phyloP scores from a whole-genome alignment of 2,329 filamentous ascomycete species.

The Colletotrichum sp. region DNA sequence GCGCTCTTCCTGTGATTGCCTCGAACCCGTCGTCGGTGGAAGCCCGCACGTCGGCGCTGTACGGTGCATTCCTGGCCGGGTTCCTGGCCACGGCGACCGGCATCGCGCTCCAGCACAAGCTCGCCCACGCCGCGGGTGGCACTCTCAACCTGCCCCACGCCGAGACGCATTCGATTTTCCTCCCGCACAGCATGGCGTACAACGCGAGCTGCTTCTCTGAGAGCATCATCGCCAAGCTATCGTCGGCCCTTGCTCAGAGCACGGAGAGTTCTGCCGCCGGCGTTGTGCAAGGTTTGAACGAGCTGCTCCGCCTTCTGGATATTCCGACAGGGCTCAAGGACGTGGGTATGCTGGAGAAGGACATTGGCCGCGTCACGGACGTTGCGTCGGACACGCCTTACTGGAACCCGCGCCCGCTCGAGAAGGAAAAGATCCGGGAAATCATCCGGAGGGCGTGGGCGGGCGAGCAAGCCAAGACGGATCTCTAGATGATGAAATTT shows the following conservation, averaged over 20 bases:
- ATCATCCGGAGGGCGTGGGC: slow-evolving; percentile 62
- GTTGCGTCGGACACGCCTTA: slow-evolving; percentile 62
- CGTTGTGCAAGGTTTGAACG: slow-evolving; percentile 15
- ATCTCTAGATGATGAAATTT: slow-evolving; percentile 41
- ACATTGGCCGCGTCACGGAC: slow-evolving; percentile 60
- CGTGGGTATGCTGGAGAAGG: slow-evolving; percentile 62
- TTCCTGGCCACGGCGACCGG: slow-evolving; percentile 6
- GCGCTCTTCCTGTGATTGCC: slow-evolving; percentile 56
- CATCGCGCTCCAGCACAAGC: slow-evolving; percentile 20
- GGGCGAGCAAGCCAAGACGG: slow-evolving; percentile 57
- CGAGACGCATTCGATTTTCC: slow-evolving; percentile 18
- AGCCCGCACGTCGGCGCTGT: slow-evolving; percentile 41
- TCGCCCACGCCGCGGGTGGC: slow-evolving; percentile 15
- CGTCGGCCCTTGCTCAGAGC: slow-evolving; percentile 5
- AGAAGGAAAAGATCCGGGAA: slow-evolving; percentile 55
- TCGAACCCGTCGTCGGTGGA: slow-evolving; percentile 44
- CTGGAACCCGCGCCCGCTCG: slow-evolving; percentile 60
- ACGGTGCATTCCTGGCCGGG: slow-evolving; percentile 18
- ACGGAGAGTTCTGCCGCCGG: background rate
- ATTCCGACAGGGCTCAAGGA: slow-evolving; percentile 57
- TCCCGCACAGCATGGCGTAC: slow-evolving; percentile 17
- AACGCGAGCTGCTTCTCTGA: background rate
- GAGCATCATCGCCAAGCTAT: background rate
- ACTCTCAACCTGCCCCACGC: slow-evolving; percentile 17
- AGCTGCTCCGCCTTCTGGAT: slow-evolving; percentile 33